Evolutionary conservation across 106 monocot genomes (phyloP).

Genomic region (Acanthochlamys bracteata): DNA sequence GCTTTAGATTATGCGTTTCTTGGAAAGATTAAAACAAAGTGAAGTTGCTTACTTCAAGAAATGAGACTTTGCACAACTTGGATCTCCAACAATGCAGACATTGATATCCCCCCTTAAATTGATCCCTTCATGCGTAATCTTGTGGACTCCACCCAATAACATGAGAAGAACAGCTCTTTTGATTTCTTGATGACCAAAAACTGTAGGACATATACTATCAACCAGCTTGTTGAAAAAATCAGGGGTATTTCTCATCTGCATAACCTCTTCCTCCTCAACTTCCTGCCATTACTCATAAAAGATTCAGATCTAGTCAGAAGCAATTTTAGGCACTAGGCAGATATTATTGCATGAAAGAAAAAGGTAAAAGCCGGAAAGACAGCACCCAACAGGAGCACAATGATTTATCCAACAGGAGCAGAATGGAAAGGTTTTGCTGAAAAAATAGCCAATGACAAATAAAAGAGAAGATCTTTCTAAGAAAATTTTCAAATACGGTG

Average conservation of each 20-base stretch:
- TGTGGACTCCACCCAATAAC: slow-evolving; percentile 95
- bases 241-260: slow-evolving; percentile 72
- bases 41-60: slow-evolving; percentile 73
- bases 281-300: slow-evolving; percentile 31
- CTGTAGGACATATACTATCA: slow-evolving; percentile 92
- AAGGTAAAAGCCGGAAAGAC: no score
- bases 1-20: no score
- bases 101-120: slow-evolving; percentile 98
- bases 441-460: no score
- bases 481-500: no score
- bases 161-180: slow-evolving; percentile 90
- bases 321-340: no score
- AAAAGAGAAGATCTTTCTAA: no score
- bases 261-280: slow-evolving; percentile 82
- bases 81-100: slow-evolving; percentile 99
- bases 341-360: no score
- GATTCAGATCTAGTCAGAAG: no score
- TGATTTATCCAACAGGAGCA: no score
- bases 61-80: slow-evolving; percentile 97
- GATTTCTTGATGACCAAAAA: slow-evolving; percentile 98
- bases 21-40: neutral
- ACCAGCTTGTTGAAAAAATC: slow-evolving; percentile 96
- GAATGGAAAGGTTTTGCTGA: no score
- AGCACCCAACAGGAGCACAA: no score
- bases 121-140: slow-evolving; percentile 93